Conservation (phyloP, 1,139 yeast genomes). For the Diutina scorzettiae region DNA sequence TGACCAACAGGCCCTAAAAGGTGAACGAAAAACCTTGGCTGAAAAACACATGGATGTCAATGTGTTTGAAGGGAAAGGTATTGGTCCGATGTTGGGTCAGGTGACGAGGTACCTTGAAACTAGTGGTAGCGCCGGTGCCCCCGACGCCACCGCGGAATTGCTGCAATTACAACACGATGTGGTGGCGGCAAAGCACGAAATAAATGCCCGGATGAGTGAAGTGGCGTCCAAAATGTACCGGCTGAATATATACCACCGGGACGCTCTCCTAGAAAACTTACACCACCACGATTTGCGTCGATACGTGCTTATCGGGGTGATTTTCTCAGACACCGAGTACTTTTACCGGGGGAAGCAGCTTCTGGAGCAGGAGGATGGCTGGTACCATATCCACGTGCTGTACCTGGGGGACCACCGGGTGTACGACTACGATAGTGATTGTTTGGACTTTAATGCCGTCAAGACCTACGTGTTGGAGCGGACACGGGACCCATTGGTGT, state of each 20-base stretch:
- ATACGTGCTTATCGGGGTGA: neutral
- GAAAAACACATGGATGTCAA: neutral
- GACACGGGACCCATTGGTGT: neutral
- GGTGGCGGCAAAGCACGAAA: neutral
- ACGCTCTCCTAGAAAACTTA: neutral
- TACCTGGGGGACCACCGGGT: neutral
- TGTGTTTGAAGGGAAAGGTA: neutral
- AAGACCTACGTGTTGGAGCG: neutral
- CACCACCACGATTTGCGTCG: neutral
- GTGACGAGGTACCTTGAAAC: neutral
- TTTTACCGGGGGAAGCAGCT: neutral
- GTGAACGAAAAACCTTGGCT: neutral
- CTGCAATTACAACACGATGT: neutral
- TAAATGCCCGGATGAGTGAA: neutral
- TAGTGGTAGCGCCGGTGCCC: neutral
- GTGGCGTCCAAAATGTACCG: neutral
- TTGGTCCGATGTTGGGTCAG: neutral
- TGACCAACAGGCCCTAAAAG: neutral
- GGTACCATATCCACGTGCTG: slow-evolving; percentile 3
- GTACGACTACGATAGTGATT: neutral
- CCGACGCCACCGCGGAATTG: neutral
- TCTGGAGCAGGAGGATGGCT: neutral
- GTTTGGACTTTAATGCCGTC: neutral
- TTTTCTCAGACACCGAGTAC: slow-evolving; percentile 2
- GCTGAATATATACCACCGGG: neutral